These are phyloP conservation scores for Hymenoscyphus linearis DNA, from an alignment of 2,329 filamentous ascomycete species.

Conservation along the genomic window DNA sequence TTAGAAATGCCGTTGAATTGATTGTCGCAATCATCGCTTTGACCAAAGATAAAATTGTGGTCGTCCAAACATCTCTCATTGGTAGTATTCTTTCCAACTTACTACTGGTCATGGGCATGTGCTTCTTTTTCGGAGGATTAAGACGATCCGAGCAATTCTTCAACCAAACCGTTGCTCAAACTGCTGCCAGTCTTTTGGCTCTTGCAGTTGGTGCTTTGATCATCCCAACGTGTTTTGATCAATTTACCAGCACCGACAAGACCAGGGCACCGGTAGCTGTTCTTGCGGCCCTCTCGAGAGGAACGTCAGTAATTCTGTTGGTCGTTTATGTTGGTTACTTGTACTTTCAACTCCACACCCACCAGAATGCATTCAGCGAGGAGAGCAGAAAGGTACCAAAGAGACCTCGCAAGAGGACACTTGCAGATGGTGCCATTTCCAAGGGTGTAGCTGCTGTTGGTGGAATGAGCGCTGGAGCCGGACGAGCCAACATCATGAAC, in stretches of 20 bases:
- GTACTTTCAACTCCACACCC: conserved; percentile 86
- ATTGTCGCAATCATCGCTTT: conserved; percentile 86
- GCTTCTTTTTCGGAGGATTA: conserved; percentile 72
- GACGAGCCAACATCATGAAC: conserved; percentile 21
- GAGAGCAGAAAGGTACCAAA: conserved; percentile 72
- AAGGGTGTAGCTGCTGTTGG: conserved; percentile 30
- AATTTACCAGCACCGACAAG: conserved; percentile 42
- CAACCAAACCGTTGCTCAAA: conserved; percentile 89
- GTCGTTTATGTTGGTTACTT: conserved; percentile 80
- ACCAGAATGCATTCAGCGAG: conserved; percentile 72
- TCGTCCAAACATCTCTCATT: conserved; percentile 89
- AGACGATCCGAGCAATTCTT: conserved; percentile 79
- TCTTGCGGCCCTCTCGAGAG: conserved; percentile 62
- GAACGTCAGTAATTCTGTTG: conserved; percentile 74
- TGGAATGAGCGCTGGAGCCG: conserved; percentile 28
- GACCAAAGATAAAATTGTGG: conserved; percentile 59
- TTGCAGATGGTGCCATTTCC: conserved; percentile 29
- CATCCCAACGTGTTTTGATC: conserved; percentile 81
- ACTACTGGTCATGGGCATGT: conserved; percentile 84
- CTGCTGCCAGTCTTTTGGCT: conserved; percentile 66
- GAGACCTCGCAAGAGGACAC: conserved; percentile 40
- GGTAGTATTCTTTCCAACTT: conserved; percentile 90
- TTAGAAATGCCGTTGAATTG: conserved; percentile 76
- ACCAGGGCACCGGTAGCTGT: conserved; percentile 36
- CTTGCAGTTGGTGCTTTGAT: conserved; percentile 73